Evolutionary conservation across 2,329 filamentous ascomycete species (phyloP), one percentile per base, ranked within the genome.

Genomic region (Neoscytalidium dimidiatum): DNA sequence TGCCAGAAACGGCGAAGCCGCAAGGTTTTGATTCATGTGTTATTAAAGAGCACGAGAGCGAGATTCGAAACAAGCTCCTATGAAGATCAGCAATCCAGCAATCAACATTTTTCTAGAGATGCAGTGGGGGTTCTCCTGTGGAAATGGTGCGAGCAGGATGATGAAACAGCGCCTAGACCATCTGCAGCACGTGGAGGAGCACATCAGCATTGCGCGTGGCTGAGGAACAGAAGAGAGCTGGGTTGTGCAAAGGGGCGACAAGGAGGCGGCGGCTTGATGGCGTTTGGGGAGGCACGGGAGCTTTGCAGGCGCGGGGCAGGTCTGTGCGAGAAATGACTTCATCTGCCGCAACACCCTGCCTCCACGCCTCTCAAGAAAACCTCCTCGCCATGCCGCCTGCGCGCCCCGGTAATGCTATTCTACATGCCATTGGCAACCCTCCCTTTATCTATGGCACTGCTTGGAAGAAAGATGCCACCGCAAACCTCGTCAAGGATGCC

Each of bases 401-500:
- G 26, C 58, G 41, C 38, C 17, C 56, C 21, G 46, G 17, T 33
- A 64, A 11, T 11, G 61, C 61, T 48, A 33, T 64, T 19, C 46
- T 29, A 5, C 61, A 56, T 4, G 61, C 48, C 31, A 64, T 64
- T 41, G 44, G 56, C 44, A 66, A 21, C n/a, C 80, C 81, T 3
- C 72, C 78, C 3, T 83, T 86, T 68, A 78, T 95, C 67, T 95
- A 95, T 75, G 92, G 92, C 60, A 94, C 92, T 2, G 92, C 92
- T n/a, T 94, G 92, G 91, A 95, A 95, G 76, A 89, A 90, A 71
- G 86, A 89, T 0, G 78, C 79, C 19, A 92, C 90, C 0, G 83
- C 84, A 21, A 80, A 85, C 63, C 82, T 94, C 2, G 91, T 95
- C 23, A 86, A 89, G 70, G 77, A 84, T 67, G 92, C 92, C 1